Percentiles rank a stretch among this genome's conserved stretches.
Conservation (phyloP, 2,329 filamentous ascomycete species). For the Fusarium cicatricum region DNA sequence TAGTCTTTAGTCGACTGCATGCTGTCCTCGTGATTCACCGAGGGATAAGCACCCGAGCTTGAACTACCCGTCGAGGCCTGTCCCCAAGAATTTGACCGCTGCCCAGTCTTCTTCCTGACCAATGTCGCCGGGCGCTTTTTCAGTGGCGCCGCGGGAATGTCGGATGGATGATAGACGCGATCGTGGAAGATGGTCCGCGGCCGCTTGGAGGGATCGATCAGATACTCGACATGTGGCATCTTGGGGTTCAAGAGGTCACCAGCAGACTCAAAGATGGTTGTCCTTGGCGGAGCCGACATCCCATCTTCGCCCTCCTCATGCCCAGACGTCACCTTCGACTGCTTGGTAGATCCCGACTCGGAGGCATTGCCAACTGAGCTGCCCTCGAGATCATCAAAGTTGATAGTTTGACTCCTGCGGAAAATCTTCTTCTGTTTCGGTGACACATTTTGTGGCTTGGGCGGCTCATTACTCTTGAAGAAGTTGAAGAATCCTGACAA, state of each 20-base stretch:
- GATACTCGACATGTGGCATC: conserved; percentile 79
- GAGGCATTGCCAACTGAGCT: conserved; percentile 8
- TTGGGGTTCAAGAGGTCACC: conserved; percentile 92
- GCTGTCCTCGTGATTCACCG: conserved; percentile 54
- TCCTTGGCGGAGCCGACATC: conserved; percentile 80
- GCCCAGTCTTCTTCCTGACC: conserved; percentile 44
- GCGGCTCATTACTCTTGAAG: conserved; percentile 68
- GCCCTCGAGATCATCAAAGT: conserved; percentile 23
- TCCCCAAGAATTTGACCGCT: conserved; percentile 34
- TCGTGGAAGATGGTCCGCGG: conserved; percentile 96
- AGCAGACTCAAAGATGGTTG: conserved; percentile 94
- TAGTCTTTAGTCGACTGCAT: conserved; percentile 57
- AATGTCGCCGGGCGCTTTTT: conserved; percentile 60
- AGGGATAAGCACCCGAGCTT: conserved; percentile 47
- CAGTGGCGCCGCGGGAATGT: conserved; percentile 84
- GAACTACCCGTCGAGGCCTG: conserved; percentile 41
- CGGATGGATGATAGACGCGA: conserved; percentile 89
- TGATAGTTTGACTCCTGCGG: conserved; percentile 78
- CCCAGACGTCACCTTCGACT: conserved; percentile 58
- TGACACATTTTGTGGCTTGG: conserved; percentile 59
- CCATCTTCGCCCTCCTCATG: conserved; percentile 57
- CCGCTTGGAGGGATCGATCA: conserved; percentile 83
- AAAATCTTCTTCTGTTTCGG: conserved; percentile 76
- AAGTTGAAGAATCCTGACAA: conserved; percentile 75
- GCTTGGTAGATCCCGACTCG: conserved; percentile 19